Conservation (phyloP, 768 basidiomycete species). For the Auriscalpium microsporum region DNA sequence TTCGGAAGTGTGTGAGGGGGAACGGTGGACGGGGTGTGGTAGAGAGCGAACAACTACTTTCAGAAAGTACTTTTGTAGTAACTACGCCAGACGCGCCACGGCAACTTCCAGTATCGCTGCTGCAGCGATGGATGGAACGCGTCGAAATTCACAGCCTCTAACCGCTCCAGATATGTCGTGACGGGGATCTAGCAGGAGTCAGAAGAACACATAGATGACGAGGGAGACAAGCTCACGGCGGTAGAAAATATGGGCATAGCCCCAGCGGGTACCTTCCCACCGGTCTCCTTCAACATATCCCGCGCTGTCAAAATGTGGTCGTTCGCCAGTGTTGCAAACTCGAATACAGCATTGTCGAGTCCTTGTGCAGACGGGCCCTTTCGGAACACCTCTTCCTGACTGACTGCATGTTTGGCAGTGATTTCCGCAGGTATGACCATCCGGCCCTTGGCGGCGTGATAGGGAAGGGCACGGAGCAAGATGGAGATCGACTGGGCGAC, state of each 20-base stretch:
- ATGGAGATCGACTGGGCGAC: conserved; percentile 62
- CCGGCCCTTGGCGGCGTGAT: conserved; percentile 60
- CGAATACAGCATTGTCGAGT: conserved; percentile 72
- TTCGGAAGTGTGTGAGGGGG: not conserved
- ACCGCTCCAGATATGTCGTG: conserved; percentile 48
- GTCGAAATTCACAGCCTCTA: conserved; percentile 67
- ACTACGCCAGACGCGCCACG: conserved; percentile 60
- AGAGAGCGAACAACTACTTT: not conserved
- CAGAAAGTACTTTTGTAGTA: conserved; percentile 35
- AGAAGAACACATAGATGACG: not conserved
- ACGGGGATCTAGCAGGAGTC: conserved; percentile 50
- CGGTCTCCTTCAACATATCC: conserved; percentile 50
- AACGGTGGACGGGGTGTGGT: not conserved
- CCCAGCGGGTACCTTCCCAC: conserved; percentile 41
- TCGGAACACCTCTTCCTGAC: conserved; percentile 72
- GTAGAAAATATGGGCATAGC: conserved; percentile 68
- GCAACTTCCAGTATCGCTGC: conserved; percentile 65
- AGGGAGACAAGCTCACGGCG: conserved; percentile 43
- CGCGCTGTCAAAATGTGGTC: conserved; percentile 73
- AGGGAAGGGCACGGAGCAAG: conserved; percentile 69
- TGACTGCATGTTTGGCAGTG: conserved; percentile 68
- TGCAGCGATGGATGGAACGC: conserved; percentile 59
- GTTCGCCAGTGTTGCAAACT: conserved; percentile 74
- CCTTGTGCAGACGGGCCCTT: conserved; percentile 44
- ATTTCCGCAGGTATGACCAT: conserved; percentile 78